Evolutionary conservation across 306 rosid genomes (phyloP).

Genomic region (Medicago arabica): DNA sequence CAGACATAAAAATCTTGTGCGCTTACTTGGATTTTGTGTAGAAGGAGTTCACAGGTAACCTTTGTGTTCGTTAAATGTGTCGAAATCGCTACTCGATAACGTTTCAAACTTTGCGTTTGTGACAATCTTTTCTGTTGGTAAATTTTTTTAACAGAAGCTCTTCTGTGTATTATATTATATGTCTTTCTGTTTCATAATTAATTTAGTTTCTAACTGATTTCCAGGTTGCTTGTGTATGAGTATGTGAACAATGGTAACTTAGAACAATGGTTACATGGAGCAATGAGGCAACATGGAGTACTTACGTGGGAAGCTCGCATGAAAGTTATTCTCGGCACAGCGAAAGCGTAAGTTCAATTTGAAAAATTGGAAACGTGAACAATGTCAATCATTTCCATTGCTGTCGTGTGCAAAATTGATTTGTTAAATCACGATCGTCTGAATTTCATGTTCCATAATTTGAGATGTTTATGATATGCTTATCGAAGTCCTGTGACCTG

Average conservation of each 20-base stretch:
- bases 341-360: slow-evolving; percentile 83
- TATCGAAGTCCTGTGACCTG: not conserved
- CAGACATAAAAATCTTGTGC: slow-evolving; percentile 93
- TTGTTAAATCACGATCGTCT: not conserved
- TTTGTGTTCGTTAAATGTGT: slow-evolving; percentile 19
- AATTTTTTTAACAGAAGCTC: not conserved
- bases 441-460: not conserved
- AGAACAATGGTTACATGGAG: slow-evolving; percentile 97
- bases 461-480: not conserved
- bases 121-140: not conserved
- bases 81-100: slow-evolving; percentile 8
- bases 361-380: not conserved
- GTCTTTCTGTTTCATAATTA: not conserved
- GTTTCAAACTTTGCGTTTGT: not conserved
- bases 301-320: slow-evolving; percentile 93
- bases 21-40: slow-evolving; percentile 85
- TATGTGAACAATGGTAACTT: slow-evolving; percentile 95
- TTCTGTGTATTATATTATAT: not conserved
- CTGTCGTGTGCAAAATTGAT: slow-evolving; percentile 23
- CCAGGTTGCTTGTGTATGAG: slow-evolving; percentile 92
- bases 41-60: slow-evolving; percentile 94
- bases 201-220: slow-evolving; percentile 30
- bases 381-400: not conserved
- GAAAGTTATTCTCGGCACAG: slow-evolving; percentile 93
- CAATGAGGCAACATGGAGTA: slow-evolving; percentile 72